Base-by-base conservation (phyloP, 495 filamentous ascomycete genomes). In the Aspergillus mulundensis region DNA sequence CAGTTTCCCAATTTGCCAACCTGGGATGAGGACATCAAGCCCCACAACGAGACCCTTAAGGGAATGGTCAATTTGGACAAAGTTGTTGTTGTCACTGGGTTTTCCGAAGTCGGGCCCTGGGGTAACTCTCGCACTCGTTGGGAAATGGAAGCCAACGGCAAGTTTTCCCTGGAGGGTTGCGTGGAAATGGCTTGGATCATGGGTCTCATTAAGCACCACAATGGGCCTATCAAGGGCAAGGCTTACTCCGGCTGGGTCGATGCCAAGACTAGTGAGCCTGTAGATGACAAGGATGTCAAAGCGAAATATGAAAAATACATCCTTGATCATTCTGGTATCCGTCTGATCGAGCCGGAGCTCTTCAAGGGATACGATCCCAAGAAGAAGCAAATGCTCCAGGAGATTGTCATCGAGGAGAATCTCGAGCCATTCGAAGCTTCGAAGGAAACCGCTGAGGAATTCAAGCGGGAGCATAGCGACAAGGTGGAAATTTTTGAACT, bases 181-280 rank as follows among this genome's bases (percentile, higher is more conserved):
- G 87, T 99, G 55, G 94, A 99, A 73, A 97, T 99, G 94, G 91
- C 94, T 28, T 99, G 94, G 94, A 89, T 99, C 67, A 99, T 97
- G 94, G 95, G 95, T 54, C 86, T 97, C 54, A 97, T 99, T 73
- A 95, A 89, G 76, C 95, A 99, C 69, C 90, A 96, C 76, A 97
- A 97, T 60, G 95, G 94, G n/a, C 89, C 91, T 7, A 85, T 99
- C 68, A 97, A 97, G 75, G 94, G 95, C 67, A 87, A 96, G 77
- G 84, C 87, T 40, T 97, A 99, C 73, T 89, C 94, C 46, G 94
- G 94, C 53, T 99, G 94, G 94, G 91, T 97, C 52, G 94, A 99
- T 65, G 81, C 82, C 57, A 97, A 97, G 83, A 85, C 89, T 40
- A 86, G 90, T 15, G 93, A 97, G 47, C 94, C 94, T 11, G 91